Evolutionary conservation across 129 eudicot species (phyloP), one percentile per base, ranked within the genome.

Genomic region (Flaveria bidentis): DNA sequence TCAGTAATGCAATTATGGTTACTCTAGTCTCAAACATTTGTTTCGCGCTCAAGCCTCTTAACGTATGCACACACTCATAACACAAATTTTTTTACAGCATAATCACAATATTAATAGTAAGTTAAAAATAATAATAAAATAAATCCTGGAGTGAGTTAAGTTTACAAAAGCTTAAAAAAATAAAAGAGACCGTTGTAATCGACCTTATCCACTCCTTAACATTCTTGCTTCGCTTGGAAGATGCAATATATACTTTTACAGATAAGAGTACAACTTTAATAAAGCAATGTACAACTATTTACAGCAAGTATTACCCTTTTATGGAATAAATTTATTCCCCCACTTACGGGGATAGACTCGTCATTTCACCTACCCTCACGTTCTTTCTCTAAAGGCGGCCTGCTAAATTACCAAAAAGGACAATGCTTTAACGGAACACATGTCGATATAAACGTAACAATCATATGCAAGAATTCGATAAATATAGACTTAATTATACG

Each of bases 361-460:
- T 83, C 92, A 85, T 79, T 79, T 61, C 15, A 50, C 9, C 4
- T 11, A 72, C 55, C 30, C 52, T 82, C 90, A 85, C 91, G 88
- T 85, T 91, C 79, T 72, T 71, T 75, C 78, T 70, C 75, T 66
- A 75, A 77, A 84, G 85, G 85, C 86, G 85, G 91, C 88, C 50
- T 36, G 51, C 79, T 71, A 17, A 51, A 64, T 47, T 52, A 81
- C 63, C 84, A 79, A 58, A 75, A 81, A 78, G 28, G 65, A 76
- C 88, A 88, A 79, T 74, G 8, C 23, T 69, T 66, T 51, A 81
- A 78, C 65, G 71, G 65, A 26, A 5, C 45, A 16, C 39, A 23
- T 4, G 6, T 55, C 25, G 9, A 52, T 52, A 25, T 2, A 62
- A 26, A 25, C n/a, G 18, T 26, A 62, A 23, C 26, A 23, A 23